Evolutionary conservation across 1,139 yeast genomes (phyloP).

Genomic region (Candida labiduridarum): DNA sequence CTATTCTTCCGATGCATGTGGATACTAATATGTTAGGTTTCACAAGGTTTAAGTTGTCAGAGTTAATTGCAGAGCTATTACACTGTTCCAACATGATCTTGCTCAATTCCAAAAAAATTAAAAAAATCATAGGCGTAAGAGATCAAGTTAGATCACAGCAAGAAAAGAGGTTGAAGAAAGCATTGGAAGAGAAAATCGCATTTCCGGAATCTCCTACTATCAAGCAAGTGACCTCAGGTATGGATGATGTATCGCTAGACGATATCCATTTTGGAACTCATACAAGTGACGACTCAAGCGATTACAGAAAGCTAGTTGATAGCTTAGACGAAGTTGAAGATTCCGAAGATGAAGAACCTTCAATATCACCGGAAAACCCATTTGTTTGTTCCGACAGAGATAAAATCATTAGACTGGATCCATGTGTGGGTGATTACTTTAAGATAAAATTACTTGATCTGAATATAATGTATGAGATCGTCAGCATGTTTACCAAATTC

Average conservation of each 20-base stretch:
- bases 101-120: constrained; percentile 43
- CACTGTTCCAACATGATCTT: constrained; percentile 54
- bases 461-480: constrained; percentile 36
- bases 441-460: constrained; percentile 46
- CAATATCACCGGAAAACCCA: constrained; percentile 49
- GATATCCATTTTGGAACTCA: constrained; percentile 26
- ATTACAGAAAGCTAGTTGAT: constrained; percentile 19
- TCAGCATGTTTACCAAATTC: constrained; percentile 39
- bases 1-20: constrained; percentile 26
- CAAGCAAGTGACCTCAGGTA: constrained; percentile 35
- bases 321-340: constrained; percentile 32
- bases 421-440: constrained; percentile 49
- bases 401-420: constrained; percentile 30
- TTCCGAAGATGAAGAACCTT: constrained; percentile 51
- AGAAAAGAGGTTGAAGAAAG: constrained; percentile 31
- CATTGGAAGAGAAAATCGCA: constrained; percentile 32
- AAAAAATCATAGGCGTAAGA: constrained; percentile 36
- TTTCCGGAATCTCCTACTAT: constrained; percentile 17
- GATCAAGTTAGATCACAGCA: constrained; percentile 40
- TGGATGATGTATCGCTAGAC: constrained; percentile 44
- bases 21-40: constrained; percentile 34
- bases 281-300: constrained; percentile 9
- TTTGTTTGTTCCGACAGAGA: constrained; percentile 48
- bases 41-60: constrained; percentile 46
- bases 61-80: constrained; percentile 47